Conservation (phyloP, 2,329 filamentous ascomycete genomes). For the Paracoccidioides brasiliensis region DNA sequence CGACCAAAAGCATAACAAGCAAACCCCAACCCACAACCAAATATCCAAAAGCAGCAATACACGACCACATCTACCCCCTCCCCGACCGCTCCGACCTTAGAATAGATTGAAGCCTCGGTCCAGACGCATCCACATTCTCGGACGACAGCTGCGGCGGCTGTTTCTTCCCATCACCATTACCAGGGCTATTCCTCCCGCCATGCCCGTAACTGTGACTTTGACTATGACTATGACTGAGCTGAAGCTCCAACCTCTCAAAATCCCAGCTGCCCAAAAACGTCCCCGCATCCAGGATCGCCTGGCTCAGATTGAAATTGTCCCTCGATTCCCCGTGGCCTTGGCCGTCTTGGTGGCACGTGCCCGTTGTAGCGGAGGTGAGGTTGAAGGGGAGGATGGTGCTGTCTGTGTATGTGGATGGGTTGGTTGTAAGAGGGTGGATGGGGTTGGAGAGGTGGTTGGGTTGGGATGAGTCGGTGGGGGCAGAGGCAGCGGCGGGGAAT, state of each 20-base stretch:
- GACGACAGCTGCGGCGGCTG: constrained; percentile 8
- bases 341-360: constrained; percentile 23
- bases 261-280: constrained; percentile 35
- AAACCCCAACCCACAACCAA: neutral
- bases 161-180: neutral
- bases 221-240: neutral
- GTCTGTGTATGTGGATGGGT: neutral
- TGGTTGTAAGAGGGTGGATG: neutral
- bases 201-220: neutral
- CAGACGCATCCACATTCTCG: neutral
- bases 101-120: neutral
- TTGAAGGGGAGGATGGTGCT: constrained; percentile 18
- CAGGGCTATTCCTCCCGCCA: constrained; percentile 14
- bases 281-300: constrained; percentile 33
- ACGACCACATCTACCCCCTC: neutral
- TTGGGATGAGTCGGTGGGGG: neutral
- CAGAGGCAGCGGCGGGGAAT: neutral
- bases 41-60: neutral
- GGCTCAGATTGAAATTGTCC: constrained; percentile 31
- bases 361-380: constrained; percentile 19
- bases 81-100: neutral
- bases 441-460: constrained; percentile 1
- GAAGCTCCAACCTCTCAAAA: constrained; percentile 22
- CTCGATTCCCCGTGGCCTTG: constrained; percentile 17
- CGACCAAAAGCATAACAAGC: neutral